phyloP scores from a whole-genome alignment of 2,329 filamentous ascomycete genomes.

The Anthostomella pinea region DNA sequence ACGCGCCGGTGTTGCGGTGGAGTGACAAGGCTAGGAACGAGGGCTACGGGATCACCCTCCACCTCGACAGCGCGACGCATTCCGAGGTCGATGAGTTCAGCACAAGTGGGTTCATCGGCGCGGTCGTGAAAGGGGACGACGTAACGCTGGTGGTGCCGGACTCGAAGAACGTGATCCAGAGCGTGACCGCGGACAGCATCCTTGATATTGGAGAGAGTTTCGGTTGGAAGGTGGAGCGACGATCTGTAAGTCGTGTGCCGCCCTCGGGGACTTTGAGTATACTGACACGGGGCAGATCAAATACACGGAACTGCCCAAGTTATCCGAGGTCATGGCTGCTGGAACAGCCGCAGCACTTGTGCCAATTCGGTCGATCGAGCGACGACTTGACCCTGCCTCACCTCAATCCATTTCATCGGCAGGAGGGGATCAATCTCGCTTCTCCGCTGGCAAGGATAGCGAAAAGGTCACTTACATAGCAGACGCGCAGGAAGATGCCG shows the following conservation, averaged over 20 bases:
- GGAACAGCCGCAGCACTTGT: conserved; percentile 90
- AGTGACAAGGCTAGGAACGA: conserved; percentile 75
- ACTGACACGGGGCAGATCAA: conserved; percentile 50
- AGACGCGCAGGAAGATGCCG: conserved; percentile 62
- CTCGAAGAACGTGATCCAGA: conserved; percentile 83
- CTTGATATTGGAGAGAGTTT: conserved; percentile 72
- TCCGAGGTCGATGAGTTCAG: conserved; percentile 94
- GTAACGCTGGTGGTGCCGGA: conserved; percentile 82
- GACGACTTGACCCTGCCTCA: conserved; percentile 45
- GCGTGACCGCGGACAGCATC: conserved; percentile 63
- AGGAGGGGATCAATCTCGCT: conserved; percentile 34
- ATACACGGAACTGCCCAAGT: conserved; percentile 54
- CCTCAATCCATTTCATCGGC: conserved; percentile 38
- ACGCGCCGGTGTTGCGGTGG: conserved; percentile 85
- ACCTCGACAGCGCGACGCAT: conserved; percentile 81
- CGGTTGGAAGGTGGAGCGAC: conserved; percentile 80
- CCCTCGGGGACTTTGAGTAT: background rate
- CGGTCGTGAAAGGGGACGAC: conserved; percentile 55
- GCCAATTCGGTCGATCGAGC: conserved; percentile 86
- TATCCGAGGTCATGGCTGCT: conserved; percentile 79
- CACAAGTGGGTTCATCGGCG: conserved; percentile 89
- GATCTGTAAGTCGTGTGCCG: conserved; percentile 51
- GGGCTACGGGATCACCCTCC: conserved; percentile 91
- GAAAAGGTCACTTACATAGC: conserved; percentile 57
- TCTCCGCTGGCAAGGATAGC: conserved; percentile 36